Conservation (phyloP, 148 eudicot species). For the Vaccinium vitisidaea region DNA sequence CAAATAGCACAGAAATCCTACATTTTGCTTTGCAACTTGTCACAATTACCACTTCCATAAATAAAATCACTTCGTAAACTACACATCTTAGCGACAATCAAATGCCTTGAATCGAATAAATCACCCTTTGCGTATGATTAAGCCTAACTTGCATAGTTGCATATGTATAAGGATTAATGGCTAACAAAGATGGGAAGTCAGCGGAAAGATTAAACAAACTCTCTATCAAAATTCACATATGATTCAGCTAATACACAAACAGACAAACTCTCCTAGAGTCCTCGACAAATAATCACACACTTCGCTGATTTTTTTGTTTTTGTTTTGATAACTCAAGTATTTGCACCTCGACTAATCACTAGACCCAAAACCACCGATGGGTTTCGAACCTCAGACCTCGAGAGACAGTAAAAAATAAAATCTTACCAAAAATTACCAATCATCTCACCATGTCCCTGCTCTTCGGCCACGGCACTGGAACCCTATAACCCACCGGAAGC, state of each 20-base stretch:
- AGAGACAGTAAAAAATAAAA: constrained; percentile 20
- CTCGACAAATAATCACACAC: background rate
- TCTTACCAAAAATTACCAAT: constrained; percentile 67
- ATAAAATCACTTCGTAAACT: background rate
- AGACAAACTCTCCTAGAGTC: too few species aligned
- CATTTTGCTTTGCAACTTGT: background rate
- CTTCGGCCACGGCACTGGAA: constrained; percentile 83
- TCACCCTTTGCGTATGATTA: too few species aligned
- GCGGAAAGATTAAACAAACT: background rate
- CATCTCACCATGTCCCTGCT: constrained; percentile 99
- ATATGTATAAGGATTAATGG: background rate
- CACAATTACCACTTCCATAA: background rate
- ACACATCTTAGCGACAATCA: background rate
- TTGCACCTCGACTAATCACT: too few species aligned
- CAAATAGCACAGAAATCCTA: background rate
- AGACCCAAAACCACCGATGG: too few species aligned
- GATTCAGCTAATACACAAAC: background rate
- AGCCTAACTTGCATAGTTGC: background rate
- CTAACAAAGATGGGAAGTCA: background rate
- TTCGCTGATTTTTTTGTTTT: too few species aligned
- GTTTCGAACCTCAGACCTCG: too few species aligned
- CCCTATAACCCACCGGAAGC: constrained; percentile 66
- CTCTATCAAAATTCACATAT: background rate
- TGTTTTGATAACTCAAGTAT: too few species aligned
- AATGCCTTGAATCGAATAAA: background rate